Evolutionary conservation across 1,139 yeast genomes (phyloP).

Genomic region (Blastobotrys ciferrii): DNA sequence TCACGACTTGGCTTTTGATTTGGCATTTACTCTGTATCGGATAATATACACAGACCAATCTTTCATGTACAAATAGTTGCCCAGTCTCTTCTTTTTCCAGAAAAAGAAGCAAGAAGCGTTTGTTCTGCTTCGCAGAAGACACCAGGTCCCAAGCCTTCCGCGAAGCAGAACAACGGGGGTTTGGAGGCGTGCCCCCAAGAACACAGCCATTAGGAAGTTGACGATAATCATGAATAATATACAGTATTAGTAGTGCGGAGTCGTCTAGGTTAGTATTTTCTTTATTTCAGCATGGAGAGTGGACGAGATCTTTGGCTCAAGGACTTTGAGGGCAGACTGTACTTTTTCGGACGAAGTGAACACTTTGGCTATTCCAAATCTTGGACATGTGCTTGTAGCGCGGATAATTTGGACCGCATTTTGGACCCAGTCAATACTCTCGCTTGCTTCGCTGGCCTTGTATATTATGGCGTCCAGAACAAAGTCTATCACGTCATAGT

Average conservation of each 20-base stretch:
- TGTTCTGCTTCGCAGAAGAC: too few relatives aligned
- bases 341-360: constrained; percentile 15
- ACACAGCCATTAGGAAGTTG: too few relatives aligned
- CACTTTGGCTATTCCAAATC: constrained; percentile 21
- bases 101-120: too few relatives aligned
- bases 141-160: too few relatives aligned
- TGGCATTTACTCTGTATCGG: too few relatives aligned
- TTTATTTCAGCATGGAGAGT: background rate
- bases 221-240: too few relatives aligned
- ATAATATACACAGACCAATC: too few relatives aligned
- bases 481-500: constrained; percentile 53
- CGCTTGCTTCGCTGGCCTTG: background rate
- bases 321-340: background rate
- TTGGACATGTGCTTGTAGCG: constrained; percentile 16
- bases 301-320: background rate
- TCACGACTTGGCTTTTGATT: background rate
- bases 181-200: too few relatives aligned
- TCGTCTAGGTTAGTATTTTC: background rate
- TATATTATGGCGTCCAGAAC: constrained; percentile 47
- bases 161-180: too few relatives aligned
- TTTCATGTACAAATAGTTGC: too few relatives aligned
- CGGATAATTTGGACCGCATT: constrained; percentile 13
- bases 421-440: background rate
- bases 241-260: too few relatives aligned
- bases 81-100: too few relatives aligned